phyloP scores from a whole-genome alignment of 352 stramenopile genomes.

The Phytophthora colocasiae region DNA sequence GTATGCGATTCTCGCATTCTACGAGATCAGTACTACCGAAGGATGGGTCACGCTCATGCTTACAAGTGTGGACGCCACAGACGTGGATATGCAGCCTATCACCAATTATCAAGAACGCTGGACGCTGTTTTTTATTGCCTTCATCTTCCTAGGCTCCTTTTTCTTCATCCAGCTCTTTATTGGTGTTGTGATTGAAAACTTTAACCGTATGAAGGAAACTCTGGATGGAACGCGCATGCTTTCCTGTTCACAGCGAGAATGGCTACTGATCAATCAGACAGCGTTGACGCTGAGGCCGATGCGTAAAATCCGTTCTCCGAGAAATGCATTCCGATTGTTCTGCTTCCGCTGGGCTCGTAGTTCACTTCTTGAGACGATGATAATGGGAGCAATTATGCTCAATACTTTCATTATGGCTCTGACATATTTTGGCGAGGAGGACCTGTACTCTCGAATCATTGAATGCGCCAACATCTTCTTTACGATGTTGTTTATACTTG shows the following conservation, averaged over 20 bases:
- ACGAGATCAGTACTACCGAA: slow-evolving; percentile 93
- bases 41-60: slow-evolving; percentile 92
- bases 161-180: slow-evolving; percentile 95
- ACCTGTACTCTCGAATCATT: slow-evolving; percentile 64
- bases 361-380: slow-evolving; percentile 73
- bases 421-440: slow-evolving; percentile 85
- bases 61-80: slow-evolving; percentile 85
- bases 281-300: slow-evolving; percentile 57
- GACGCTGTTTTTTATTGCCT: slow-evolving; percentile 90
- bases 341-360: slow-evolving; percentile 51
- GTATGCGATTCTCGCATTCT: slow-evolving; percentile 74
- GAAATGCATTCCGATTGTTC: slow-evolving; percentile 42
- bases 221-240: slow-evolving; percentile 71
- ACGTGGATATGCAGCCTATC: slow-evolving; percentile 92
- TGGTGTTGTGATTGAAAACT: slow-evolving; percentile 94
- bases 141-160: slow-evolving; percentile 91
- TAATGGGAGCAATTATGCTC: slow-evolving; percentile 87
- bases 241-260: slow-evolving; percentile 77
- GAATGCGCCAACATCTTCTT: slow-evolving; percentile 85
- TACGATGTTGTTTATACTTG: slow-evolving; percentile 80
- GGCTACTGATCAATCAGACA: slow-evolving; percentile 66
- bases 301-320: slow-evolving; percentile 52
- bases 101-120: slow-evolving; percentile 73
- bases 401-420: slow-evolving; percentile 90
- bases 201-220: slow-evolving; percentile 82